These are phyloP conservation scores for Teratosphaeria zuluensis DNA, from an alignment of 2,329 filamentous ascomycete species.

Conservation along the genomic window DNA sequence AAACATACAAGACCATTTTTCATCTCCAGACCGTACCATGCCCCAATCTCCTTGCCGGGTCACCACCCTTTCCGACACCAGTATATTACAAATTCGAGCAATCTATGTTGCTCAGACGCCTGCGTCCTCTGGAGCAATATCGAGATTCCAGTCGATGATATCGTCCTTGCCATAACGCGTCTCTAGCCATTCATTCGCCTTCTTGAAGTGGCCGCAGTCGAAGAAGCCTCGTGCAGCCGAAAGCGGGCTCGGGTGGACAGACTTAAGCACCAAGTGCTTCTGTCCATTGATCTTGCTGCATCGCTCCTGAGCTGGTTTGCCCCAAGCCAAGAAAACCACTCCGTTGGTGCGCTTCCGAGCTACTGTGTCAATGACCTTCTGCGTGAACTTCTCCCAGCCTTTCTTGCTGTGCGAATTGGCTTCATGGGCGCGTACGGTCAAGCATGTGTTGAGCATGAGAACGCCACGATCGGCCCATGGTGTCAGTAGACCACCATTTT, in stretches of 20 bases:
- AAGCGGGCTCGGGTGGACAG: constrained; percentile 87
- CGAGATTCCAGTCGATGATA: constrained; percentile 69
- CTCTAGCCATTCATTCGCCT: constrained; percentile 76
- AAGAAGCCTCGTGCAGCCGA: constrained; percentile 70
- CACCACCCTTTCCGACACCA: not conserved
- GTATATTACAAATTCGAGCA: not conserved
- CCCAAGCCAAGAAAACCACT: constrained; percentile 95
- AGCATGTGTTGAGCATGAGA: constrained; percentile 84
- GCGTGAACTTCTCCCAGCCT: constrained; percentile 91
- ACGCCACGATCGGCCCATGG: constrained; percentile 93
- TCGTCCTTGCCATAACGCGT: constrained; percentile 68
- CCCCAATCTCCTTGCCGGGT: not conserved
- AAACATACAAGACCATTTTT: not conserved
- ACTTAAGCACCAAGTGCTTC: constrained; percentile 73
- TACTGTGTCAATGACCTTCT: constrained; percentile 81
- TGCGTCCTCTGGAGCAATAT: not conserved
- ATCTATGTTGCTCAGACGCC: not conserved
- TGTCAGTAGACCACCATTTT: constrained; percentile 71
- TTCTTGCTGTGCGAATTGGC: constrained; percentile 76
- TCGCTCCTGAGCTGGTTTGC: constrained; percentile 69
- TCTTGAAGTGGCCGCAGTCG: constrained; percentile 64
- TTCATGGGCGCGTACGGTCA: constrained; percentile 84
- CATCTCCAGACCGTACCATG: not conserved
- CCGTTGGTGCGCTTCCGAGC: constrained; percentile 65
- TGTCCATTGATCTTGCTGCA: constrained; percentile 62